A percentile compares a stretch with the other conserved stretches of the same genome.
These are phyloP conservation scores for Ustilago xerochloae DNA, from an alignment of 1,284 basidiomycete genomes.

Conservation along the genomic window DNA sequence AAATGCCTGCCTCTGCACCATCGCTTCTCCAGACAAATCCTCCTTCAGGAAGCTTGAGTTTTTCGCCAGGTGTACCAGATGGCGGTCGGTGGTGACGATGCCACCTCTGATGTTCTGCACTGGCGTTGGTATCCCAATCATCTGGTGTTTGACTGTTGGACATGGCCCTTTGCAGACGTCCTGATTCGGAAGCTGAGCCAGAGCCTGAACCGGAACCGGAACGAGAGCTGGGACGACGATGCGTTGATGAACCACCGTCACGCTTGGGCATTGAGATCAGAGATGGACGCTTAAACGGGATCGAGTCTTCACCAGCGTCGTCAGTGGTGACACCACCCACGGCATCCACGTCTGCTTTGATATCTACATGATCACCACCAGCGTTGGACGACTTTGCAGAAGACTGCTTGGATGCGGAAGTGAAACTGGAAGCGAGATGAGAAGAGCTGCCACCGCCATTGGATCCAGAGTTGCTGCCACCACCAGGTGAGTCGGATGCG, in stretches of 20 bases:
- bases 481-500: constrained; percentile 33
- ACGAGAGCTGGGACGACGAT: constrained; percentile 6
- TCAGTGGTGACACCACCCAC: constrained; percentile 23
- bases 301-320: constrained; percentile 18
- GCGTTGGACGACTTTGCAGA: constrained; percentile 35
- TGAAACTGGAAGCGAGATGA: constrained; percentile 37
- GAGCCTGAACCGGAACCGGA: constrained; percentile 24
- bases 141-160: constrained; percentile 31
- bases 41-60: constrained; percentile 50
- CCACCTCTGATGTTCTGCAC: constrained; percentile 54
- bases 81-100: constrained; percentile 51
- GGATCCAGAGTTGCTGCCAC: constrained; percentile 44
- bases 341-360: constrained; percentile 19
- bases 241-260: neutral
- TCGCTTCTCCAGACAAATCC: constrained; percentile 57
- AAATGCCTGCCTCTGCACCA: constrained; percentile 33
- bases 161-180: constrained; percentile 3
- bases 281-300: constrained; percentile 20
- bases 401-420: constrained; percentile 35
- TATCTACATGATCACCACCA: constrained; percentile 20
- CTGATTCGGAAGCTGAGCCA: constrained; percentile 24
- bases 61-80: constrained; percentile 27
- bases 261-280: constrained; percentile 18
- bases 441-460: constrained; percentile 31
- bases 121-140: constrained; percentile 30